Conservation (phyloP, 2,329 filamentous ascomycete species). For the Gaeumannomyces sp. region DNA sequence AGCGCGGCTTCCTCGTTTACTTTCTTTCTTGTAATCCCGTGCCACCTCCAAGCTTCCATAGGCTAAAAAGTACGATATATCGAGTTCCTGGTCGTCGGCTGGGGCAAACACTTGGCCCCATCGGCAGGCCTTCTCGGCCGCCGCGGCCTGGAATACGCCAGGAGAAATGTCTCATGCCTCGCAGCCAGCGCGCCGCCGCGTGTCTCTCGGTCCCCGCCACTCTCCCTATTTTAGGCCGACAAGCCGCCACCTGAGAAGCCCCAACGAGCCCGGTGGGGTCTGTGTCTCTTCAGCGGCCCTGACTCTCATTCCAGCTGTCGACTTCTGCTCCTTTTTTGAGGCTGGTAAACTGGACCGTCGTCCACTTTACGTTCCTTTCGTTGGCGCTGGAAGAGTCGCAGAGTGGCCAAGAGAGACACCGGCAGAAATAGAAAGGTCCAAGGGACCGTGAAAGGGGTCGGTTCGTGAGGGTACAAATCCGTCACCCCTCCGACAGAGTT, state of each 20-base stretch:
- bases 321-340: neutral
- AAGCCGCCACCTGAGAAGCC: conserved; percentile 3
- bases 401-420: neutral
- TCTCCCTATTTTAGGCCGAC: conserved; percentile 3
- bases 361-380: conserved; percentile 7
- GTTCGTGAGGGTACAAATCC: neutral
- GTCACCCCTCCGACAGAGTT: neutral
- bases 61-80: neutral
- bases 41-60: neutral
- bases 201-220: conserved; percentile 1
- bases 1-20: neutral
- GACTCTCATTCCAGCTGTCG: neutral
- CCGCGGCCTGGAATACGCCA: neutral
- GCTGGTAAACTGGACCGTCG: conserved; percentile 9
- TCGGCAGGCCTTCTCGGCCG: neutral
- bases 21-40: neutral
- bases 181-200: neutral
- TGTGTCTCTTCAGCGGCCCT: neutral
- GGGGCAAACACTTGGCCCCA: no score
- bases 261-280: neutral
- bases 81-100: neutral
- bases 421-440: neutral
- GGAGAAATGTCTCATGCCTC: conserved; percentile 3
- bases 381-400: neutral
- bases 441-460: neutral